Evolutionary conservation across 164 flowering plant genomes (phyloP), one percentile per base, ranked within the genome.

Genomic region (Berberis thunbergii): DNA sequence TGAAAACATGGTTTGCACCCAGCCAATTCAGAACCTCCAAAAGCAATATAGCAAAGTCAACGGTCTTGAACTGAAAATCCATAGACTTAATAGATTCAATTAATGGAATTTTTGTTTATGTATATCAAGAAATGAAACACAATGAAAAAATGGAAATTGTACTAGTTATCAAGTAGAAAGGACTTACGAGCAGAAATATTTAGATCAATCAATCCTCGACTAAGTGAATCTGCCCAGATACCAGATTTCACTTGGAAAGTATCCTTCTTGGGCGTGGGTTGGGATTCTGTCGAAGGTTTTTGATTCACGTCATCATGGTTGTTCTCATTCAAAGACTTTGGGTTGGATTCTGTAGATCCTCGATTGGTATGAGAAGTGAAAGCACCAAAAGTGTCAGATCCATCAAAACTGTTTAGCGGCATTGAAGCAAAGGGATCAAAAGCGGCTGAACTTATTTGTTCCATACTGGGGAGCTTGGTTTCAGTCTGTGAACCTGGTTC

Each of bases 171-270:
- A 60, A 53, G 59, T 45, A 38, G 59, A 61, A 42, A 63, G 40
- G 64, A 82, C 97, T 84, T 83, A 95, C 99, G 91, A 63, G 97
- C 94, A 74, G 97, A 66, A 77, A 95, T 95, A 69, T 91, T 95
- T 49, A 95, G 95, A 77, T 95, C 99, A 68, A 95, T 95, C 68
- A 95, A 59, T 62, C 99, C 99, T 60, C 99, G 97, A 76, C 91
- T 88, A 55, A 95, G 77, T 54, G 98, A 86, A 83, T 95, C 99
- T 7, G 99, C 96, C 99, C 98, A 95, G 63, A 95, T 86, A 76
- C 98, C 98, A 62, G 99, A 95, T 72, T 89, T 95, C 68, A 95
- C 92, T 72, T 88, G 91, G 77, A 95, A 95, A 65, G 72, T 42
- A 53, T 74, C 84, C 86, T 86, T 87, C 80, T 81, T 86, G 11